Evolutionary conservation across 1,284 basidiomycete genomes (phyloP).

Genomic region (Leccinum fallax): DNA sequence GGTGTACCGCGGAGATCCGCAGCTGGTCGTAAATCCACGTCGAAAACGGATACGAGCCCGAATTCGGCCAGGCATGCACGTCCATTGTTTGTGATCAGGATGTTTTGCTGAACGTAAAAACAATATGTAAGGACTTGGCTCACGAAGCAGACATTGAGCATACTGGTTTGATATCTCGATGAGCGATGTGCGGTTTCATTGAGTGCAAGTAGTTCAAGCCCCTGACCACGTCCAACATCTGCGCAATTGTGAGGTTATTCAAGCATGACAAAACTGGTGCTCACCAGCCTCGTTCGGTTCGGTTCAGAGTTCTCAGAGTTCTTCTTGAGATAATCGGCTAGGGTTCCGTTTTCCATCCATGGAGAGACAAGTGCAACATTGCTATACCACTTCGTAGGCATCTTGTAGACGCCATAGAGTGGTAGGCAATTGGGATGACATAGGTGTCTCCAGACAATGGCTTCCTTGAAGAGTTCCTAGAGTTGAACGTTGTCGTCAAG

Average conservation of each 20-base stretch:
- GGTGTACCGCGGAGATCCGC: slow-evolving; percentile 21
- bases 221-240: slow-evolving; percentile 30
- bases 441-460: slow-evolving; percentile 30
- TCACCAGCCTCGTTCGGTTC: slow-evolving; percentile 25
- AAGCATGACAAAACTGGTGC: not conserved
- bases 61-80: slow-evolving; percentile 32
- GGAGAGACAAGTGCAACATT: slow-evolving; percentile 27
- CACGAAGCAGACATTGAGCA: not conserved
- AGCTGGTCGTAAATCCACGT: slow-evolving; percentile 18
- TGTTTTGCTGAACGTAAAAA: slow-evolving; percentile 24
- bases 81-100: slow-evolving; percentile 23
- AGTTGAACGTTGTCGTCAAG: not conserved
- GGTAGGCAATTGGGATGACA: slow-evolving; percentile 33
- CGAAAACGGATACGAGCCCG: slow-evolving; percentile 28
- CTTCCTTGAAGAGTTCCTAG: slow-evolving; percentile 26
- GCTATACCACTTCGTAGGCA: slow-evolving; percentile 2
- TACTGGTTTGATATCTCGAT: slow-evolving; percentile 34
- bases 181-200: slow-evolving; percentile 29
- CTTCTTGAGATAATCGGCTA: slow-evolving; percentile 25
- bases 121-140: not conserved
- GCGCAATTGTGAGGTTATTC: not conserved
- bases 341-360: slow-evolving; percentile 32
- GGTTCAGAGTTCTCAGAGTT: slow-evolving; percentile 4
- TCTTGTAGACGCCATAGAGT: slow-evolving; percentile 25
- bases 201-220: slow-evolving; percentile 31